Conservation (phyloP, 2,329 filamentous ascomycete species). For the Emydomyces testavorans region DNA sequence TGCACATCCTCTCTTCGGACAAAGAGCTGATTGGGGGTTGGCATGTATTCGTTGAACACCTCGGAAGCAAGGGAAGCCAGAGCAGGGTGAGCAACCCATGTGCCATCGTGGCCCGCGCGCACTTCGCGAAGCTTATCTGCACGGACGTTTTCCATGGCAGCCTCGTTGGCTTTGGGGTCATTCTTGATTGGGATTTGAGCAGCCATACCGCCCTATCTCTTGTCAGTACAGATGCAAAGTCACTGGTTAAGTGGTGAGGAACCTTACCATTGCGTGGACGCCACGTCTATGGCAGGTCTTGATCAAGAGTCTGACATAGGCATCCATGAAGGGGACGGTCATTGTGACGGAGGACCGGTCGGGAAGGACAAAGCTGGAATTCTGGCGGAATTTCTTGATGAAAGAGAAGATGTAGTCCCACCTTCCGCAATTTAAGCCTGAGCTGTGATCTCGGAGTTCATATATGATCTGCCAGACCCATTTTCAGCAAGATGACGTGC, state of each 20-base stretch:
- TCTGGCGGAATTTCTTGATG: constrained; percentile 98
- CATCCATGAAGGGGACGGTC: constrained; percentile 97
- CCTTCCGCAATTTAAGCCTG: constrained; percentile 92
- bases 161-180: constrained; percentile 78
- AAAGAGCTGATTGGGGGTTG: constrained; percentile 92
- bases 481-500: not conserved
- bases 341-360: constrained; percentile 88
- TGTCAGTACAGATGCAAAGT: not conserved
- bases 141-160: constrained; percentile 83
- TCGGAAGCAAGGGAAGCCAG: constrained; percentile 79
- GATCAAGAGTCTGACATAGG: constrained; percentile 93
- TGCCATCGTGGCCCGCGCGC: constrained; percentile 87
- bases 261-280: constrained; percentile 86
- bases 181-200: constrained; percentile 98
- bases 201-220: constrained; percentile 66
- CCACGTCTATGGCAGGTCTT: constrained; percentile 95
- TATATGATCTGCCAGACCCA: constrained; percentile 68
- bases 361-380: constrained; percentile 83
- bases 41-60: constrained; percentile 97
- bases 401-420: constrained; percentile 99
- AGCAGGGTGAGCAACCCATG: constrained; percentile 94
- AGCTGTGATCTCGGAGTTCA: constrained; percentile 90
- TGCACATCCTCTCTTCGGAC: constrained; percentile 78
- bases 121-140: constrained; percentile 95
- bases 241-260: not conserved